Evolutionary conservation across 768 basidiomycete species (phyloP).

Genomic region (Boletus tomentosulus): DNA sequence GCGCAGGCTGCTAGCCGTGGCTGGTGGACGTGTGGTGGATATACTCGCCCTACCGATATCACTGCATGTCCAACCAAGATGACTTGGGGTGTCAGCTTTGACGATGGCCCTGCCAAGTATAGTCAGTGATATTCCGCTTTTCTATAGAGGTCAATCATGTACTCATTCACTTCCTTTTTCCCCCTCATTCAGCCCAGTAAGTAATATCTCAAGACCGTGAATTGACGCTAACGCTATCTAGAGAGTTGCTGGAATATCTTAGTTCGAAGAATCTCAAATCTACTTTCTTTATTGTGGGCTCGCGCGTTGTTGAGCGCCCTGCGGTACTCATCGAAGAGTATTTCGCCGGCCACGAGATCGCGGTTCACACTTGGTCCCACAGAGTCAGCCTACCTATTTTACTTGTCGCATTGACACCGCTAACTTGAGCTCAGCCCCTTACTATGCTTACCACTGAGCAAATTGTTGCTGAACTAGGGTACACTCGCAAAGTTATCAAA

Average conservation of each 20-base stretch:
- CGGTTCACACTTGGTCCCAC: conserved; percentile 92
- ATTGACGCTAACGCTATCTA: conserved; percentile 15
- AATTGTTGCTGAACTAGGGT: conserved; percentile 91
- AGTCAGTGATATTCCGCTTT: conserved; percentile 46
- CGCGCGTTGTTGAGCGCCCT: conserved; percentile 78
- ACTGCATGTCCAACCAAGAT: conserved; percentile 60
- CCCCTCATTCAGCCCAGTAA: conserved; percentile 45
- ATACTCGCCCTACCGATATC: conserved; percentile 57
- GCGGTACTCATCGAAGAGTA: conserved; percentile 73
- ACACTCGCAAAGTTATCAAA: conserved; percentile 85
- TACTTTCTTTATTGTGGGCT: conserved; percentile 91
- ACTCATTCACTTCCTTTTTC: conserved; percentile 4
- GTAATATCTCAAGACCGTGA: conserved; percentile 9
- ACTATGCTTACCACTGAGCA: conserved; percentile 74
- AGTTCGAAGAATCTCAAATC: conserved; percentile 56
- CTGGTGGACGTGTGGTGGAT: conserved; percentile 91
- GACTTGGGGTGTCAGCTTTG: conserved; percentile 81
- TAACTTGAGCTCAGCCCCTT: conserved; percentile 41
- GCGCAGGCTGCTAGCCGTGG: conserved; percentile 59
- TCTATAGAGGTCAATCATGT: not conserved
- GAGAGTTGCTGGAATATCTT: conserved; percentile 72
- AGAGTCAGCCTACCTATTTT: conserved; percentile 35
- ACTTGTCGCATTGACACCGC: conserved; percentile 5
- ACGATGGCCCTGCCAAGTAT: conserved; percentile 84
- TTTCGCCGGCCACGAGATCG: conserved; percentile 75